A percentile compares a stretch with the other conserved stretches of the same genome.
Conservation (phyloP, 176 grass and related monocot genomes). For the Microstegium vimineum region DNA sequence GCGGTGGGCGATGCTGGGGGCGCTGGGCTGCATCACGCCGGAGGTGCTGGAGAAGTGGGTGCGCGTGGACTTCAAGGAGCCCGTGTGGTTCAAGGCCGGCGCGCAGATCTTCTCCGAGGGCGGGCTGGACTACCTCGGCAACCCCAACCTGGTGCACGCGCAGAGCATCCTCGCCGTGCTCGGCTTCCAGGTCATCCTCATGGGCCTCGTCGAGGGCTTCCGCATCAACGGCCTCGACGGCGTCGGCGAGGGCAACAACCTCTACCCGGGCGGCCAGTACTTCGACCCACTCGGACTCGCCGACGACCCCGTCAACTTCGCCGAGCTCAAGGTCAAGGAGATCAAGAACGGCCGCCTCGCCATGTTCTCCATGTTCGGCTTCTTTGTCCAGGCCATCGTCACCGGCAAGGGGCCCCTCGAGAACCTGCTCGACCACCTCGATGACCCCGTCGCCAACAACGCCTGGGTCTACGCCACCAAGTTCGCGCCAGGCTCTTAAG, state of each 20-base stretch:
- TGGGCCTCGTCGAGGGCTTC: conserved; percentile 93
- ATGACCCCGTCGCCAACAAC: conserved; percentile 88
- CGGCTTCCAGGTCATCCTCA: conserved; percentile 81
- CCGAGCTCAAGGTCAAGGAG: conserved; percentile 96
- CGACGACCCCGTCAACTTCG: conserved; percentile 76
- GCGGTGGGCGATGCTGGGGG: conserved; percentile 92
- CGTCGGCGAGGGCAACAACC: conserved; percentile 86
- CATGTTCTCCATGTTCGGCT: conserved; percentile 96
- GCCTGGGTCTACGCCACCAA: conserved; percentile 96
- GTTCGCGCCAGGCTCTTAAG: conserved; percentile 72
- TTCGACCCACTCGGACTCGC: conserved; percentile 90
- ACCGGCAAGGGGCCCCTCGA: conserved; percentile 90
- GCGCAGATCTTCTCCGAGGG: conserved; percentile 97
- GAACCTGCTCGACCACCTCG: conserved; percentile 94
- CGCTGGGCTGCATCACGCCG: conserved; percentile 84
- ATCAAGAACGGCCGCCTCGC: conserved; percentile 94
- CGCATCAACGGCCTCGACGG: conserved; percentile 86
- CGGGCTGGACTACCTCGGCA: conserved; percentile 94
- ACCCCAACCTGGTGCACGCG: conserved; percentile 96
- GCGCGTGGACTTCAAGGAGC: conserved; percentile 92
- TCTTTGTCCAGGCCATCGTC: conserved; percentile 94
- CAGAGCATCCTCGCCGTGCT: conserved; percentile 96
- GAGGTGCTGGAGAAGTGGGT: conserved; percentile 90
- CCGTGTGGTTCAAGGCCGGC: conserved; percentile 98
- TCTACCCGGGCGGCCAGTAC: conserved; percentile 89